Percentiles rank a stretch among this genome's conserved stretches.
Conservation (phyloP, 2,329 filamentous ascomycete genomes). For the Penicillium sp. region DNA sequence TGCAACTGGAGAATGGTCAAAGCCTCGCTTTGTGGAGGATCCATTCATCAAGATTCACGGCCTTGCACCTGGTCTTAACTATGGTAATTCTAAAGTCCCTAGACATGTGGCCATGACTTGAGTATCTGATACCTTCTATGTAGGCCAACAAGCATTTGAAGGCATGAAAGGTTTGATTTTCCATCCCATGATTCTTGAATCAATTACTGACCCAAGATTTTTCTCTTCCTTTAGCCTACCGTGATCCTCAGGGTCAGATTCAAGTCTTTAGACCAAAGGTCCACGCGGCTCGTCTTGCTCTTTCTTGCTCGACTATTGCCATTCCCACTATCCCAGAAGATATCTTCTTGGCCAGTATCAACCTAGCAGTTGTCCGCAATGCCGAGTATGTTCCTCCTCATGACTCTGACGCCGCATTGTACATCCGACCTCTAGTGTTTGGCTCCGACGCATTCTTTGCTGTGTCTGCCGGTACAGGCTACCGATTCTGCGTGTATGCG, state of each 20-base stretch:
- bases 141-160: background rate
- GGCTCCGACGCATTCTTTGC: conserved; percentile 28
- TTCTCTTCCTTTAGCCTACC: conserved; percentile 15
- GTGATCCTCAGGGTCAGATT: conserved; percentile 25
- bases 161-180: background rate
- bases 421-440: conserved; percentile 38
- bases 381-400: conserved; percentile 10
- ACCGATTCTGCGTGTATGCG: conserved; percentile 35
- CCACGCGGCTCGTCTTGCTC: conserved; percentile 33
- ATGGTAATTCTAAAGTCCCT: background rate
- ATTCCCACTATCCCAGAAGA: conserved; percentile 34
- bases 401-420: conserved; percentile 30
- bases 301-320: conserved; percentile 29
- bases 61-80: background rate
- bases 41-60: background rate
- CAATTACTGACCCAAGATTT: background rate
- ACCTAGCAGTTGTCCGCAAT: background rate
- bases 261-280: conserved; percentile 32
- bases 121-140: background rate
- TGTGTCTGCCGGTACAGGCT: conserved; percentile 25
- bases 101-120: no score
- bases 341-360: conserved; percentile 25
- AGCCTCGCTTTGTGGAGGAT: background rate
- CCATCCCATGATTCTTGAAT: no score
- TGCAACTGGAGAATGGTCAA: background rate